Conservation (phyloP, 1,284 basidiomycete genomes). For the Moesziomyces sp. region DNA sequence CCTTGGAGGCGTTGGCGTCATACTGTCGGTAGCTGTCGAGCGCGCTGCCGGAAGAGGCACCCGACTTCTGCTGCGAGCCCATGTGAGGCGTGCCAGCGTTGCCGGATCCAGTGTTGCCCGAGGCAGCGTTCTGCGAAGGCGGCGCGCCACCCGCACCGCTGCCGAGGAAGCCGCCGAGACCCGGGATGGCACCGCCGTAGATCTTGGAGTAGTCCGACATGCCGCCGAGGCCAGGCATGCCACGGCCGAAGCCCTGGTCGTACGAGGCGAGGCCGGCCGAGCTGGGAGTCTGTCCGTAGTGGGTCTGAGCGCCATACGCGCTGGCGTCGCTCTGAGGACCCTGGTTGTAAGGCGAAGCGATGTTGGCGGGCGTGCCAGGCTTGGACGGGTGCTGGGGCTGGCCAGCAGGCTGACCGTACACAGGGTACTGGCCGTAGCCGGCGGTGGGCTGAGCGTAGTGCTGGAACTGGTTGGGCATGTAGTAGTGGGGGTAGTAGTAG, state of each 20-base stretch:
- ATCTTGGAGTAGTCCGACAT: slow-evolving; percentile 63
- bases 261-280: slow-evolving; percentile 47
- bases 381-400: slow-evolving; percentile 62
- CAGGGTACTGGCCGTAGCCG: slow-evolving; percentile 66
- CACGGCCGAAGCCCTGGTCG: slow-evolving; percentile 62
- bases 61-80: slow-evolving; percentile 49
- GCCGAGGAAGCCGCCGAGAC: slow-evolving; percentile 55
- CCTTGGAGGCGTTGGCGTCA: slow-evolving; percentile 45
- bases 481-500: slow-evolving; percentile 68
- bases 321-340: slow-evolving; percentile 44
- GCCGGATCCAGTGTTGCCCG: slow-evolving; percentile 31
- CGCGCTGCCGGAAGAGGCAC: slow-evolving; percentile 41
- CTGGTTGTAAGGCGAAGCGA: slow-evolving; percentile 62
- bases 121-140: slow-evolving; percentile 43
- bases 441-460: slow-evolving; percentile 65
- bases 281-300: slow-evolving; percentile 53
- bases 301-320: slow-evolving; percentile 56
- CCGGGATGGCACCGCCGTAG: slow-evolving; percentile 55
- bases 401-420: slow-evolving; percentile 60
- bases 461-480: slow-evolving; percentile 68
- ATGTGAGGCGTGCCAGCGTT: slow-evolving; percentile 48
- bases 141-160: slow-evolving; percentile 39
- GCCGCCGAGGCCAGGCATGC: slow-evolving; percentile 48
- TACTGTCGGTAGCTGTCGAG: slow-evolving; percentile 52
- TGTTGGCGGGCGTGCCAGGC: slow-evolving; percentile 59